These are phyloP conservation scores for Primulina tabacum DNA, from an alignment of 257 asterid genomes.

Conservation along the genomic window DNA sequence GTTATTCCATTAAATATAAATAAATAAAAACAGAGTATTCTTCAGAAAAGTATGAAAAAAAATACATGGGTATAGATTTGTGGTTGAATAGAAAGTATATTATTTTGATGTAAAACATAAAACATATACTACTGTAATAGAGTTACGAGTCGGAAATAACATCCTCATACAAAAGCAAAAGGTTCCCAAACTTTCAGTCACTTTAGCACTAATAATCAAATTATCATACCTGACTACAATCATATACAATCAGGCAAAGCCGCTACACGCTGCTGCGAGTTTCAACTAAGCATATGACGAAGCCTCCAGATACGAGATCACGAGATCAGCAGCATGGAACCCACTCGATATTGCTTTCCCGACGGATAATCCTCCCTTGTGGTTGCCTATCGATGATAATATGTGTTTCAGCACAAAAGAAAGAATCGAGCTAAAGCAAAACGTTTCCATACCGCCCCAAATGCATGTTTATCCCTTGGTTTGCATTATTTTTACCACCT, in stretches of 20 bases:
- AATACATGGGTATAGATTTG: no score
- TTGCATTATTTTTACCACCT: background rate
- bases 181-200: background rate
- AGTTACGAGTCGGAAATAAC: no score
- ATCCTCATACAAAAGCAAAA: background rate
- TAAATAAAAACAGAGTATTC: no score
- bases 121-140: no score
- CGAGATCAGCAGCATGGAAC: conserved; percentile 85
- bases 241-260: no score
- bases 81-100: no score
- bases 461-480: background rate
- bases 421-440: conserved; percentile 13
- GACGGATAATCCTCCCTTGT: conserved; percentile 87
- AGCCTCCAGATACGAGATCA: conserved; percentile 70
- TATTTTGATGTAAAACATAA: no score
- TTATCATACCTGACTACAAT: no score
- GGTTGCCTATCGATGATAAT: conserved; percentile 59
- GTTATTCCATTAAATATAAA: no score
- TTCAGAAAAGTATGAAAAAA: no score
- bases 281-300: conserved; percentile 23
- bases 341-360: conserved; percentile 88
- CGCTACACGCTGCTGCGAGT: background rate
- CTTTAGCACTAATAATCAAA: no score
- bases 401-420: conserved; percentile 4
- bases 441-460: background rate